Conservation (phyloP, 148 eudicot genomes). For the Rhododendron kiyosumense region DNA sequence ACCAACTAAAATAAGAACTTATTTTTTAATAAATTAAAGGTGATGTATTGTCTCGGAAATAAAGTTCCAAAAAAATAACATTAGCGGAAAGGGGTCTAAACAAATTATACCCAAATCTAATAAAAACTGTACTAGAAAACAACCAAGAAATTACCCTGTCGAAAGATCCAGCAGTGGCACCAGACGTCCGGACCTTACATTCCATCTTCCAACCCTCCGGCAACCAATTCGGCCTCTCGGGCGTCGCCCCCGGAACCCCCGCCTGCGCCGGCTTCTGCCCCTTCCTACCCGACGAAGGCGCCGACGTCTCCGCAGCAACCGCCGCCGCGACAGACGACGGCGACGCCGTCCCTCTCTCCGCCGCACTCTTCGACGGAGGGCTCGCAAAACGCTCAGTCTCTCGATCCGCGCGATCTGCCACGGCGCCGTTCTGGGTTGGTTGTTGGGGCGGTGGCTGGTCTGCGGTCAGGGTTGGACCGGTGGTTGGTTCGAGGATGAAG, state of each 20-base stretch:
- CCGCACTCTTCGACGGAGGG: neutral
- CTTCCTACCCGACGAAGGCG: conserved; percentile 1
- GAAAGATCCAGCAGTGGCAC: conserved; percentile 10
- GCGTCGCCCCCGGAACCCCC: neutral
- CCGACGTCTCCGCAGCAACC: neutral
- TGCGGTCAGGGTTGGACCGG: neutral
- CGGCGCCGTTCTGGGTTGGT: neutral
- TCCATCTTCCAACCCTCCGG: conserved; percentile 3
- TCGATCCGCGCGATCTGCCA: neutral
- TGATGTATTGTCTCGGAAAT: no score
- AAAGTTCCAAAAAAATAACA: no score
- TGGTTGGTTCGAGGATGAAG: conserved; percentile 1
- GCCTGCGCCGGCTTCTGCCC: neutral
- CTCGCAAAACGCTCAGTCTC: neutral
- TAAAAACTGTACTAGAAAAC: no score
- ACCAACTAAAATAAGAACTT: no score
- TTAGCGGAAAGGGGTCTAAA: no score
- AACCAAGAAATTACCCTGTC: conserved; percentile 6
- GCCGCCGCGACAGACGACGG: neutral
- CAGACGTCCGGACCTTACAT: conserved; percentile 1
- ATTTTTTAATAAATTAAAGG: no score
- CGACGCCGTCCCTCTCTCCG: neutral
- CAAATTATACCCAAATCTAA: no score
- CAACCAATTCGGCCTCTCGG: conserved; percentile 12
- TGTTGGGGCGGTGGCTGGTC: neutral